These are phyloP conservation scores for Fonsecaea nubica DNA, from an alignment of 2,329 filamentous ascomycete genomes.

Conservation along the genomic window DNA sequence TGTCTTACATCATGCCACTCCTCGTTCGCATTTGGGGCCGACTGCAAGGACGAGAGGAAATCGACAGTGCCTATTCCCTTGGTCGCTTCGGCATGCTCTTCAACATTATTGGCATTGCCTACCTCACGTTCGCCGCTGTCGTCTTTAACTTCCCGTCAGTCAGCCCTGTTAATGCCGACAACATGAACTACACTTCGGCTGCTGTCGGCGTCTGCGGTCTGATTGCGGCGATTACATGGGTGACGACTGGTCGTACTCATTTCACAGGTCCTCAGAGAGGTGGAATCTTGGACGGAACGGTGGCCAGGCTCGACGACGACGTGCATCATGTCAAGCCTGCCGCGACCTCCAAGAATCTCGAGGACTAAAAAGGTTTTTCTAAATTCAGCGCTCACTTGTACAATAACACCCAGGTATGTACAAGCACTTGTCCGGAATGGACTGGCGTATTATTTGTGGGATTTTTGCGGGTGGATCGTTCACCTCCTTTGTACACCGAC, in stretches of 20 bases:
- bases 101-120: conserved; percentile 59
- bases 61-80: conserved; percentile 45
- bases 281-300: conserved; percentile 18
- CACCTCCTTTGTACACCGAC: conserved; percentile 20
- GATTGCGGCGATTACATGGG: conserved; percentile 45
- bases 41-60: conserved; percentile 49
- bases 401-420: conserved; percentile 8
- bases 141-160: conserved; percentile 63
- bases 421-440: conserved; percentile 28
- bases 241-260: conserved; percentile 17
- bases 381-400: conserved; percentile 22
- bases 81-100: conserved; percentile 52
- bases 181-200: conserved; percentile 62
- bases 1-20: conserved; percentile 64
- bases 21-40: conserved; percentile 58
- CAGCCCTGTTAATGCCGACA: conserved; percentile 57
- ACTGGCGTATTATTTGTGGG: conserved; percentile 23
- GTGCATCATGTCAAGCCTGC: conserved; percentile 17
- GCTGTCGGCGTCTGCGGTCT: conserved; percentile 62
- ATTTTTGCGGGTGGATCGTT: conserved; percentile 15
- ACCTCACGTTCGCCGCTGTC: conserved; percentile 60
- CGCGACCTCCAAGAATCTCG: conserved; percentile 4
- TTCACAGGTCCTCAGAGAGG: conserved; percentile 24
- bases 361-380: background rate
- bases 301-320: conserved; percentile 14